Conservation (phyloP, 2,329 filamentous ascomycete genomes). For the Blumeria hordei region DNA sequence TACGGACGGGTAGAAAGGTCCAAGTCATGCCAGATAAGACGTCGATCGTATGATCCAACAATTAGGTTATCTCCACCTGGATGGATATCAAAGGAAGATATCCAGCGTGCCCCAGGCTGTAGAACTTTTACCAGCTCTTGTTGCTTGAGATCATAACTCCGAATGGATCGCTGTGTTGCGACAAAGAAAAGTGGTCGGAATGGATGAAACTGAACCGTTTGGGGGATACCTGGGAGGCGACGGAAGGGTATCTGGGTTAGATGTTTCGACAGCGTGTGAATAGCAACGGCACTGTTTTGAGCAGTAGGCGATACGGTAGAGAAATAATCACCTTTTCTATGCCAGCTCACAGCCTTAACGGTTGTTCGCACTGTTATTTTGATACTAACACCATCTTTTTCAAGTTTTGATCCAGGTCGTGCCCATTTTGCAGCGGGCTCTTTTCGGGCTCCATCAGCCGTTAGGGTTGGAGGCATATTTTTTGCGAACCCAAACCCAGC, state of each 20-base stretch:
- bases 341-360: constrained; percentile 81
- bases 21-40: constrained; percentile 88
- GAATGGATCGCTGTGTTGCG: constrained; percentile 78
- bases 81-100: constrained; percentile 83
- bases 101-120: constrained; percentile 83
- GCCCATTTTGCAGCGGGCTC: constrained; percentile 62
- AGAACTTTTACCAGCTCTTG: constrained; percentile 84
- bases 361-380: constrained; percentile 57
- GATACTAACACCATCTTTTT: constrained; percentile 56
- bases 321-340: constrained; percentile 83
- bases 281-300: constrained; percentile 59
- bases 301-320: constrained; percentile 69
- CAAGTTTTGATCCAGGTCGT: constrained; percentile 47
- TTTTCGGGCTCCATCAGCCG: constrained; percentile 36
- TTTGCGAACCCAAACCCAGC: constrained; percentile 87
- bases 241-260: constrained; percentile 88
- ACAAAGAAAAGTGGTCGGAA: constrained; percentile 85
- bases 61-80: constrained; percentile 83
- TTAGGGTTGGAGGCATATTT: constrained; percentile 26
- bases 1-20: constrained; percentile 78
- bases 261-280: constrained; percentile 89
- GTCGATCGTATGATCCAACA: constrained; percentile 81
- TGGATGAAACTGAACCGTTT: constrained; percentile 86
- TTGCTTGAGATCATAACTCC: constrained; percentile 77
- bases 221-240: constrained; percentile 45